These are phyloP conservation scores for Chromera velia DNA, from an alignment of 73 alveolate genomes.

Conservation along the genomic window DNA sequence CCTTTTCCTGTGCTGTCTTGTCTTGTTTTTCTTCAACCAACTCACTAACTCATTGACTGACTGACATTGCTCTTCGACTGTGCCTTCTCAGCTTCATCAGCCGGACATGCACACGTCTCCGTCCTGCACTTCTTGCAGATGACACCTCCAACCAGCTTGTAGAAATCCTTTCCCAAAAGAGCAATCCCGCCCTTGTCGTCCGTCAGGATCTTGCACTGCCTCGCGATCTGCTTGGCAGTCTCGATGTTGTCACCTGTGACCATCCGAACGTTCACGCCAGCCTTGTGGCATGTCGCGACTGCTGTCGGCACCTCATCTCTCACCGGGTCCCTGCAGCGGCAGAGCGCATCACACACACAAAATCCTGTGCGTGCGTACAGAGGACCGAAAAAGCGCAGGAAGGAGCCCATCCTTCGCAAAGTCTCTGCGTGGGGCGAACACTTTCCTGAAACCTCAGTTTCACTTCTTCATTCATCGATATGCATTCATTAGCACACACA, in stretches of 20 bases:
- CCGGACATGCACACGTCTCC: slow-evolving; percentile 31
- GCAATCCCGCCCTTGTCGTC: slow-evolving; percentile 1
- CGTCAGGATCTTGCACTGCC: slow-evolving; percentile 70
- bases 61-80: too few relatives aligned
- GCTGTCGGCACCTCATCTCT: slow-evolving; percentile 76
- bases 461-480: too few relatives aligned
- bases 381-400: too few relatives aligned
- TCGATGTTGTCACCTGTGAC: slow-evolving; percentile 85
- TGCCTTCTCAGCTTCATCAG: slow-evolving; percentile 43
- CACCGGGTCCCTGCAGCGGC: slow-evolving; percentile 73
- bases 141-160: slow-evolving; percentile 63
- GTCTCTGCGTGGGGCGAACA: too few relatives aligned
- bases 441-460: too few relatives aligned
- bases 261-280: slow-evolving; percentile 80
- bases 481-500: too few relatives aligned
- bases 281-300: slow-evolving; percentile 66
- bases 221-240: slow-evolving; percentile 84
- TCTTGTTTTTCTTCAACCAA: too few relatives aligned
- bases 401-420: too few relatives aligned
- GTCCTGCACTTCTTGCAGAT: slow-evolving; percentile 58
- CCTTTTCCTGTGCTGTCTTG: background rate
- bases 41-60: too few relatives aligned
- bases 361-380: too few relatives aligned
- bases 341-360: too few relatives aligned
- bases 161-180: background rate